Evolutionary conservation across 805 yeast species (phyloP), one percentile per base, ranked within the genome.

Genomic region (Danielozyma ontarioensis): DNA sequence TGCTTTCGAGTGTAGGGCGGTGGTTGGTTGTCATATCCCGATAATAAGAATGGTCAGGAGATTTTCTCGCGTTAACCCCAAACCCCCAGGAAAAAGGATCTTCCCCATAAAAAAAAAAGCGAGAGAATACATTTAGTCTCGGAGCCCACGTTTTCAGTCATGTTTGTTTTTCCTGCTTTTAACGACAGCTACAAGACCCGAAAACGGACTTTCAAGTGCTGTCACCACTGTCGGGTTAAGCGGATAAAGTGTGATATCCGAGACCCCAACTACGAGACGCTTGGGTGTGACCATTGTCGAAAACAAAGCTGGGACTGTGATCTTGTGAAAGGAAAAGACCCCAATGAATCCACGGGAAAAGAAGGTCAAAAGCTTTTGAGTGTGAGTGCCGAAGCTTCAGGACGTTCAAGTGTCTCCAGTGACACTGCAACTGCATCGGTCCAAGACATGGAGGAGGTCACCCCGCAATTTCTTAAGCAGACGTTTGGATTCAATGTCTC

Each of bases 11-110:
- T 4, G 68, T 62, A 6, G 71, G 71, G 31, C 70, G 48, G 38
- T 65, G 70, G 39, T 65, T 65, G 5, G 68, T 59, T n/a, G 69
- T 62, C 68, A 62, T 64, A 17, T 12, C n/a, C n/a, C n/a, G n/a
- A n/a, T n/a, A n/a, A n/a, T n/a, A n/a, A n/a, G n/a, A n/a, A n/a
- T n/a, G n/a, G n/a, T n/a, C n/a, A n/a, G n/a, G n/a, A n/a, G n/a
- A n/a, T n/a, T n/a, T n/a, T n/a, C n/a, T n/a, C n/a, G n/a, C n/a
- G n/a, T n/a, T n/a, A n/a, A n/a, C n/a, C n/a, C n/a, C n/a, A n/a
- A n/a, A n/a, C n/a, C n/a, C n/a, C n/a, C n/a, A n/a, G n/a, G n/a
- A n/a, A n/a, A n/a, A n/a, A n/a, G n/a, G n/a, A n/a, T n/a, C n/a
- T n/a, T n/a, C n/a, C n/a, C n/a, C n/a, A n/a, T n/a, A n/a, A n/a